phyloP scores from a whole-genome alignment of 257 asterid genomes.

The Nicotiana otophora region DNA sequence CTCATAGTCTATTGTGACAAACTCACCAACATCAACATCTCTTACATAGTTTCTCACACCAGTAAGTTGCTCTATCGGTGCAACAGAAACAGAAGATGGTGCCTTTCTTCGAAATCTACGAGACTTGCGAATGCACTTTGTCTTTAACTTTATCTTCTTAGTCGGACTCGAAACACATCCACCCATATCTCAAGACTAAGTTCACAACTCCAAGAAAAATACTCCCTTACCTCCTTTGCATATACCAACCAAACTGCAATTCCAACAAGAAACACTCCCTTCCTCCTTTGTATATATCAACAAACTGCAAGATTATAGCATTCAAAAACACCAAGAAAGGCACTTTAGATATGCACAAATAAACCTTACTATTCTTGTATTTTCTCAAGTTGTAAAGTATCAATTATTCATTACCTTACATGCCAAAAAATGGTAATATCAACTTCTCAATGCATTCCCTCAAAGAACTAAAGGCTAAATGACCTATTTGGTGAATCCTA shows the following conservation, averaged over 20 bases:
- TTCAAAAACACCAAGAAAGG: background rate
- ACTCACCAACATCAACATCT: constrained; percentile 27
- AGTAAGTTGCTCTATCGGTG: constrained; percentile 35
- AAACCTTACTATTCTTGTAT: background rate
- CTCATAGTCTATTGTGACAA: constrained; percentile 18
- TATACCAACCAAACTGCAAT: constrained; percentile 54
- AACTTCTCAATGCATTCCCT: constrained; percentile 13
- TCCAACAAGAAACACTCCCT: background rate
- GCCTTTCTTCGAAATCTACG: constrained; percentile 52
- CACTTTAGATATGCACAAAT: background rate
- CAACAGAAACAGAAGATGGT: constrained; percentile 46
- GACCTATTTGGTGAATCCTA: constrained; percentile 12
- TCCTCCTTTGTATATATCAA: background rate
- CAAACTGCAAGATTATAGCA: background rate
- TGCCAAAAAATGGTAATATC: constrained; percentile 2
- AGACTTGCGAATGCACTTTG: constrained; percentile 38
- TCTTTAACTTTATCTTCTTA: constrained; percentile 49
- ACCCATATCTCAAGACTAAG: constrained; percentile 47
- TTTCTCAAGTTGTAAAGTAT: background rate
- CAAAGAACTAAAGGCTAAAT: constrained; percentile 20
- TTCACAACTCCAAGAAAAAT: constrained; percentile 17
- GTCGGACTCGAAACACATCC: constrained; percentile 72
- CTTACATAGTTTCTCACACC: constrained; percentile 18
- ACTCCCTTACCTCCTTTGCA: constrained; percentile 7
- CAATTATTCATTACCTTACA: background rate